phyloP scores from a whole-genome alignment of 345 rosid genomes.

The Eutrema japonicum region DNA sequence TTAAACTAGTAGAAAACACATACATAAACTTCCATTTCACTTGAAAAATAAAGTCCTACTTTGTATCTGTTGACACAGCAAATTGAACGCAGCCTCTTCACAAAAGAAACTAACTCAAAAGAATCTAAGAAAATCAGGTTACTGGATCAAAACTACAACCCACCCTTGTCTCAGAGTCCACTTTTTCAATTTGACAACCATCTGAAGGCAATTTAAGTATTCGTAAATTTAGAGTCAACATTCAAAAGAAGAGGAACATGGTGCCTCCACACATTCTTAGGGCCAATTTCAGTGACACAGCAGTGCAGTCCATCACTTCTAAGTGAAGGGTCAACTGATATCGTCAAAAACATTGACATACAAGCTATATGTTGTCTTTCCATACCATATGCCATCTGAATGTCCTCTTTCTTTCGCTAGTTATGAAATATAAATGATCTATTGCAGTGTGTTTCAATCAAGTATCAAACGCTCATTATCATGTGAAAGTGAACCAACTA shows the following conservation, averaged over 20 bases:
- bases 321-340: neutral
- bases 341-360: conserved; percentile 6
- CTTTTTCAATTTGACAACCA: conserved; percentile 20
- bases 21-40: neutral
- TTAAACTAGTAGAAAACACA: conserved; percentile 2
- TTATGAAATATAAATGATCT: neutral
- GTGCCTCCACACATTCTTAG: neutral
- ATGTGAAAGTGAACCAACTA: neutral
- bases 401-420: neutral
- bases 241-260: neutral
- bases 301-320: neutral
- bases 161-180: neutral
- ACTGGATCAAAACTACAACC: conserved; percentile 12
- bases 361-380: neutral
- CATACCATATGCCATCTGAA: neutral
- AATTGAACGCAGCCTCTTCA: neutral
- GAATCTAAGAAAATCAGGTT: neutral
- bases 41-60: neutral
- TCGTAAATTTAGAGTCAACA: neutral
- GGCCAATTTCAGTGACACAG: neutral
- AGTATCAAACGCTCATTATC: conserved; percentile 2
- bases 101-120: neutral
- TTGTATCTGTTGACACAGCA: neutral
- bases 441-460: neutral
- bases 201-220: neutral